Evolutionary conservation across 164 flowering plant species (phyloP), one percentile per base, ranked within the genome.

Genomic region (Litsea cubeba): DNA sequence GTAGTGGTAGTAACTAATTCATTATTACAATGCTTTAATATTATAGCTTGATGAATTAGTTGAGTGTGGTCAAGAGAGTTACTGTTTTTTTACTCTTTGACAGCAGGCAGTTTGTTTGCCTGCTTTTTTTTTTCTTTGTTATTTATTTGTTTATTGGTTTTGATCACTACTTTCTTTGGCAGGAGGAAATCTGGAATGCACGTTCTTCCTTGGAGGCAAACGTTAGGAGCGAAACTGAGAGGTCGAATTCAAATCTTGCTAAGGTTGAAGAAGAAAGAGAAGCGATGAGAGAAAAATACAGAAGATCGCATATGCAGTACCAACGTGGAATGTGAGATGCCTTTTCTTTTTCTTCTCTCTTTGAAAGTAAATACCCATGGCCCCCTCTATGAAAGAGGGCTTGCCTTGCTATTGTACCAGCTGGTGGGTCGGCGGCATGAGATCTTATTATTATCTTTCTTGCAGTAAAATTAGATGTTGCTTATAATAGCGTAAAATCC

Each of bases 251-350:
- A 78, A 85, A 84, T n/a, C 75, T 83, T 66, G 25, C 58, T 65
- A 89, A 78, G 64, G 82, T 90, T 75, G 88, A 86, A 50, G 88
- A 85, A 69, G 78, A 85, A 62, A 78, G 72, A 65, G 88, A 88
- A 69, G 78, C 86, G 74, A 90, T 89, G 76, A 79, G 79, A 64
- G 95, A 89, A 71, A 73, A 76, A 82, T 93, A 92, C 23, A 88
- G 79, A 65, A 96, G 84, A 78, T 77, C 83, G 58, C 97, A 96
- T 77, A 83, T 82, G 73, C 90, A 89, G 71, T 91, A 90, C 78
- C 97, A 87, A 49, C 92, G 97, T 32, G 84, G 85, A 78, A 87
- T 91, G 99, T 96, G 82, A 86, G 91, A 70, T 69, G 18, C 64
- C 18, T 72, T 57, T 66, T 68, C 20, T 67, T 1, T 7, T 30